Base-by-base conservation (phyloP, 352 stramenopile species). In the Pythium folliculosum region DNA sequence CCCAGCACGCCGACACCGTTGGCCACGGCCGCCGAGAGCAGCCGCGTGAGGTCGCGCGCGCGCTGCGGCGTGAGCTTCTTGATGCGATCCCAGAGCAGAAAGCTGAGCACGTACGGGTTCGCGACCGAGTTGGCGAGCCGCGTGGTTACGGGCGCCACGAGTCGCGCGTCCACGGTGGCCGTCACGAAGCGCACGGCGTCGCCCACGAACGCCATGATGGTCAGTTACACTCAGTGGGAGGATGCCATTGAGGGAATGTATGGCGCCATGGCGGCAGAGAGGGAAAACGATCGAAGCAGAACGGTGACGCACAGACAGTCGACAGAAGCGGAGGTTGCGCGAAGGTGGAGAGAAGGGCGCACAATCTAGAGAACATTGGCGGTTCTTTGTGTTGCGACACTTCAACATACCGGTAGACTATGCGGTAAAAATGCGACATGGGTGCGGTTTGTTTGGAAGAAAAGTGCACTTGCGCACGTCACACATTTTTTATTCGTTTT, bases 1-100 rank as follows among this genome's bases (percentile, higher is more conserved):
- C 73, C 66, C 13, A 91, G 69, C 30, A 92, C 78, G 49, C 70
- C 71, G 17, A 90, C 55, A 21, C 80, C 80, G 22, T 94, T 88
- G 49, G 74, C 50, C 17, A 92, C 56, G 0, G 80, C 79, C 17
- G 74, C 77, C n/a, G 81, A 78, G 12, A 92, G 40, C 43, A 94
- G 65, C 17, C 86, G 82, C 74, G 81, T 84, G 37, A 91, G 58
- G 61, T 94, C 83, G 51, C 83, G 79, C 49, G 85, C 81, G 45
- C 83, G 83, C 72, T 91, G 83, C 50, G 85, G 85, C 47, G 85
- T 89, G 61, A 90, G 75, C n/a, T 66, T 76, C 74, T 94, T 92
- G 45, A 92, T 69, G 48, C 71, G 77, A 43, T 91, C 73, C 85
- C 83, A 94, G 16, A 94, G 71, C 38, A 90, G 65, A 51, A 83